A percentile compares a stretch with the other conserved stretches of the same genome.
These are phyloP conservation scores for Heterococcus sp. DNA, from an alignment of 108 stramenopile species.

Conservation along the genomic window DNA sequence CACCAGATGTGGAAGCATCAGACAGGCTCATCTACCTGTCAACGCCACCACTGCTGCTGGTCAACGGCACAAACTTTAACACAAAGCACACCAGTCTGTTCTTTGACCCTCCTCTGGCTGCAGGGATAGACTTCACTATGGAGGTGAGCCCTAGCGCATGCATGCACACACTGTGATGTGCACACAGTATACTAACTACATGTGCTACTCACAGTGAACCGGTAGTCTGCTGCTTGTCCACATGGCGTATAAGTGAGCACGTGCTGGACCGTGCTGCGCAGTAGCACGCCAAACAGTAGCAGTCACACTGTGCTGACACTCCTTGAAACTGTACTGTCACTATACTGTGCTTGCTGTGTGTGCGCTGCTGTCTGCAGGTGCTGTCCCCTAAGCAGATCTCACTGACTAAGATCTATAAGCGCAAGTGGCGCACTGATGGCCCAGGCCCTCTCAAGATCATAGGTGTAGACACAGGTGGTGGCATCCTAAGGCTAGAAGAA, in stretches of 20 bases:
- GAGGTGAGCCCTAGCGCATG: no score
- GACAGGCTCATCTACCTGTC: conserved; percentile 4
- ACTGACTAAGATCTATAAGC: conserved; percentile 2
- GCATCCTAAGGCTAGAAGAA: conserved; percentile 6
- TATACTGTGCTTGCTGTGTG: no score
- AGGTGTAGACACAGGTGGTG: conserved; percentile 33
- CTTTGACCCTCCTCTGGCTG: conserved; percentile 45
- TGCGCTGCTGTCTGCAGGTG: no score
- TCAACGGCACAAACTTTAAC: conserved; percentile 42
- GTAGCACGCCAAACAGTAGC: no score
- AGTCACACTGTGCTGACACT: no score
- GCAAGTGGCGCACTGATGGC: conserved; percentile 1
- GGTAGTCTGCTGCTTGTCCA: no score
- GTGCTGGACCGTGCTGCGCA: no score
- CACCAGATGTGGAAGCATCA: conserved; percentile 2
- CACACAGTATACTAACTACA: no score
- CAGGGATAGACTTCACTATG: conserved; percentile 27
- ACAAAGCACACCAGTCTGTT: conserved; percentile 23
- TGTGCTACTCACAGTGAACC: no score
- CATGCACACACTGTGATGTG: no score
- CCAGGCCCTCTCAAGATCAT: conserved; percentile 34
- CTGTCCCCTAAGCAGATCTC: conserved; percentile 30
- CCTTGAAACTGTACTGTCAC: no score
- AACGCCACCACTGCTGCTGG: neutral
- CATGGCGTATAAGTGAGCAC: no score